Percentiles rank a stretch among this genome's conserved stretches.
These are phyloP conservation scores for Boechera divaricarpa DNA, from an alignment of 345 rosid species.

Conservation along the genomic window DNA sequence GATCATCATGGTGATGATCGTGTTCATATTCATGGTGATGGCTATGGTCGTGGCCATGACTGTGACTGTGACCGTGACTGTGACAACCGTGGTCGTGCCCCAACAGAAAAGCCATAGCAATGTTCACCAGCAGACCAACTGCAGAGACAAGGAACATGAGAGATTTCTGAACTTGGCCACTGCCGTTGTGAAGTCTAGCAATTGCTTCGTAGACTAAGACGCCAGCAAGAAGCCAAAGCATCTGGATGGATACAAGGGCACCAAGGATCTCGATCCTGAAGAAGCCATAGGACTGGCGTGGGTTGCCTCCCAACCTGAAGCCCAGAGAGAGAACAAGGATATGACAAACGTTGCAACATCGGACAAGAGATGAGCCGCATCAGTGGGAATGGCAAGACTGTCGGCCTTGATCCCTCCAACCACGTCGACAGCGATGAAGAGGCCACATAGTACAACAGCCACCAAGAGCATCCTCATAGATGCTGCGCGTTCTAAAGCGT, in stretches of 20 bases:
- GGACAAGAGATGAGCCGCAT: conserved; percentile 66
- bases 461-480: conserved; percentile 27
- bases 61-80: not conserved
- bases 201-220: conserved; percentile 67
- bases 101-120: conserved; percentile 4
- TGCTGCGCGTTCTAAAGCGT: conserved; percentile 49
- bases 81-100: not conserved
- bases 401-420: conserved; percentile 69
- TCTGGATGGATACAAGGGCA: conserved; percentile 63
- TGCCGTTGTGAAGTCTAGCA: conserved; percentile 39
- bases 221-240: conserved; percentile 68
- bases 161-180: not conserved
- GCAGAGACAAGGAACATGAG: not conserved
- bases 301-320: conserved; percentile 65
- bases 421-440: conserved; percentile 50
- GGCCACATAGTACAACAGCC: conserved; percentile 4
- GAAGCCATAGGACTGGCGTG: conserved; percentile 65
- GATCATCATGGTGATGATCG: not conserved
- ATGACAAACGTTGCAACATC: conserved; percentile 71
- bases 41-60: not conserved
- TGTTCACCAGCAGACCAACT: not conserved
- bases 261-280: conserved; percentile 64
- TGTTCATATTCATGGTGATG: not conserved
- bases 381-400: conserved; percentile 63
- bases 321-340: conserved; percentile 67